phyloP scores from a whole-genome alignment of 208 protist genomes.

The Trypanosoma cruzi region DNA sequence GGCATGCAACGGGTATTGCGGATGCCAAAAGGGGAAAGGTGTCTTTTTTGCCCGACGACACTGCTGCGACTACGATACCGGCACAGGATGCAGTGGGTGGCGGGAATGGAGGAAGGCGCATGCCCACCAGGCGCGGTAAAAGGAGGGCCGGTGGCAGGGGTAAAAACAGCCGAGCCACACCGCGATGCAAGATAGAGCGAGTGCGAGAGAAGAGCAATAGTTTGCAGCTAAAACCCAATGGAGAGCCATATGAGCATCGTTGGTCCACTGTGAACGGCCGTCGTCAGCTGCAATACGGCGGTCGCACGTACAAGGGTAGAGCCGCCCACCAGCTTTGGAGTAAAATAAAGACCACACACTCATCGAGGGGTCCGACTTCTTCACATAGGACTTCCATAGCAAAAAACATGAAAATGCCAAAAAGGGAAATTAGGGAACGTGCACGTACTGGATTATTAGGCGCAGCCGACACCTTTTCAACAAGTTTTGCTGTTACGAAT shows the following conservation, averaged over 20 bases:
- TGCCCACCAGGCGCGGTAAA: not conserved
- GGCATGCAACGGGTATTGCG: not conserved
- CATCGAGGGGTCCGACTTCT: not conserved
- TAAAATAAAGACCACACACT: constrained; percentile 41
- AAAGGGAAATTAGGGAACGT: not conserved
- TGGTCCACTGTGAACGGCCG: constrained; percentile 67
- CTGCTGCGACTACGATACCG: not conserved
- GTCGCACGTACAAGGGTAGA: constrained; percentile 55
- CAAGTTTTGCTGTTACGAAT: not conserved
- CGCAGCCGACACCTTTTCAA: not conserved
- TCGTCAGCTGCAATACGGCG: constrained; percentile 70
- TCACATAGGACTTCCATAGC: not conserved
- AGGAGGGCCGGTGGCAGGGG: not conserved
- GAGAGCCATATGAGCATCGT: constrained; percentile 42
- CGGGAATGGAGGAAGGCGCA: not conserved
- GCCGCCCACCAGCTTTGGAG: constrained; percentile 70
- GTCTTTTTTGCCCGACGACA: not conserved
- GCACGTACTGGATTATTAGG: not conserved
- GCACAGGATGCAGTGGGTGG: not conserved
- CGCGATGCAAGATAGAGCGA: not conserved
- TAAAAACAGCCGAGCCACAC: not conserved
- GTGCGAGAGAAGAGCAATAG: not conserved
- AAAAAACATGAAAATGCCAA: not conserved
- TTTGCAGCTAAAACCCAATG: constrained; percentile 43
- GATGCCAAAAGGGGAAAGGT: not conserved